Conservation (phyloP, 169 alveolate genomes). For the Plasmodium chabaudi region DNA sequence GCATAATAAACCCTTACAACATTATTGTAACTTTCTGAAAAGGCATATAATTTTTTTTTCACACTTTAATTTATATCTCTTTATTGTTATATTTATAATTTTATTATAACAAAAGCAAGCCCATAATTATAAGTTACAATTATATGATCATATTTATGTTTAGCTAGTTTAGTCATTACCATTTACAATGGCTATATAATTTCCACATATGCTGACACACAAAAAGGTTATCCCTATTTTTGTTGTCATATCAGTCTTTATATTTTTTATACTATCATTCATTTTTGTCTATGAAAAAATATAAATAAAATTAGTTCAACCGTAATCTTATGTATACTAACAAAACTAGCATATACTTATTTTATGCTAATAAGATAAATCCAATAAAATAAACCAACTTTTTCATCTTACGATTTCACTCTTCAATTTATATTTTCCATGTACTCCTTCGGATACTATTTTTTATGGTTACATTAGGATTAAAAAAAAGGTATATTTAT, state of each 20-base stretch:
- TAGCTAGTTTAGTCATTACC: constrained; percentile 10
- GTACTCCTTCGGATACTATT: constrained; percentile 55
- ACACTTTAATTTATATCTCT: background rate
- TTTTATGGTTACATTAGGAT: background rate
- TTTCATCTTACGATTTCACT: constrained; percentile 18
- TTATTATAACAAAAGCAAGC: background rate
- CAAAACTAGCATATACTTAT: background rate
- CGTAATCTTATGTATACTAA: background rate
- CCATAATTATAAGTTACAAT: background rate
- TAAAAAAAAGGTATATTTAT: background rate
- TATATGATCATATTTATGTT: too few relatives aligned
- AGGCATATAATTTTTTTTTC: background rate
- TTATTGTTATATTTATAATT: background rate
- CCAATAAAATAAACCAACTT: background rate
- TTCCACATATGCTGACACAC: constrained; percentile 46
- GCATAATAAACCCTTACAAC: constrained; percentile 24
- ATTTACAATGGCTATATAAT: constrained; percentile 17
- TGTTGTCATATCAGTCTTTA: background rate
- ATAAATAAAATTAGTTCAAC: background rate
- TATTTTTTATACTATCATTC: constrained; percentile 1
- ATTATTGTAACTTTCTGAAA: constrained; percentile 37
- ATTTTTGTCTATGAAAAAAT: constrained; percentile 9
- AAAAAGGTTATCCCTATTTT: constrained; percentile 38
- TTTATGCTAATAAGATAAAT: background rate
- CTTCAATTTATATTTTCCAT: constrained; percentile 57